These are phyloP conservation scores for Elaphomyces granulatus DNA, from an alignment of 495 filamentous ascomycete species.

Conservation along the genomic window DNA sequence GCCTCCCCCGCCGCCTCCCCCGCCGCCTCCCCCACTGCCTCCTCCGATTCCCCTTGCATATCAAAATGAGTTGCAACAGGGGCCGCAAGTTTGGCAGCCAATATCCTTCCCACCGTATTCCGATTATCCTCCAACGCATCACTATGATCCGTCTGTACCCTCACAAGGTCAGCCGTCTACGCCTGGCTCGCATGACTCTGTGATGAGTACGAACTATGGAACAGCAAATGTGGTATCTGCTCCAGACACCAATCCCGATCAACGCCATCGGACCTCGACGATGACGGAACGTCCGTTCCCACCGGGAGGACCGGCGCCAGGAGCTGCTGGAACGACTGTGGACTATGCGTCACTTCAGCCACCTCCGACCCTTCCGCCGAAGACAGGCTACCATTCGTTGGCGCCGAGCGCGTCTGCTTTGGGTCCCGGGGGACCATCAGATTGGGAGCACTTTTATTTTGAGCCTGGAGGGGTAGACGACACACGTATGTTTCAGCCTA, in stretches of 20 bases:
- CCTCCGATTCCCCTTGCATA: conserved; percentile 27
- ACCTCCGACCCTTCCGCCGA: conserved; percentile 14
- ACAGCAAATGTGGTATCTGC: background rate
- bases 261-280: conserved; percentile 1
- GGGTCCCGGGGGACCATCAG: conserved; percentile 40
- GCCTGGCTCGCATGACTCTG: background rate
- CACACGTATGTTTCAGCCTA: too few relatives aligned
- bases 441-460: conserved; percentile 41
- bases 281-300: background rate
- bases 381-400: conserved; percentile 9
- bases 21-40: conserved; percentile 26
- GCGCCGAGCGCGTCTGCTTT: conserved; percentile 29
- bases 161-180: background rate
- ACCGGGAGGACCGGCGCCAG: conserved; percentile 2
- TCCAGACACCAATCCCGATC: background rate
- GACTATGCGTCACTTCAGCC: conserved; percentile 9
- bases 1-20: conserved; percentile 5
- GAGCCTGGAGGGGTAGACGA: conserved; percentile 21
- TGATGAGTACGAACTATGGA: background rate
- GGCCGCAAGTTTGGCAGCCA: conserved; percentile 14
- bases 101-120: conserved; percentile 12
- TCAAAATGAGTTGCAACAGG: conserved; percentile 15
- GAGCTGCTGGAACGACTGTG: conserved; percentile 4
- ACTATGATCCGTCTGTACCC: conserved; percentile 12
- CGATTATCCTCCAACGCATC: conserved; percentile 16